Base-by-base conservation (phyloP, 2,329 filamentous ascomycete genomes). In the Cercospora janseana region DNA sequence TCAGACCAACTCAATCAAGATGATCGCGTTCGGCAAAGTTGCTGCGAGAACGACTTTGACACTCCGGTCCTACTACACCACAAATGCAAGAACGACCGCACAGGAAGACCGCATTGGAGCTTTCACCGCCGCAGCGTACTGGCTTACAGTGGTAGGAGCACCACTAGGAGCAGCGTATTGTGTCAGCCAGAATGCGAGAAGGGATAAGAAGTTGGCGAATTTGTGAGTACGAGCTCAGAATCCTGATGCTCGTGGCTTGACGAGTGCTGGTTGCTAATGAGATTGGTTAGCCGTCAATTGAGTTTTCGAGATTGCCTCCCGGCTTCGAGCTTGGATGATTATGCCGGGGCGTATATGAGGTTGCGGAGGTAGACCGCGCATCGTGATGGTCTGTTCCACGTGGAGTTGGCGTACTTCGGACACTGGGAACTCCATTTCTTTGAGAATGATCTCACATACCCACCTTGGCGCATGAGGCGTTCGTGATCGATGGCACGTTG, bases 231-330 rank as follows among this genome's bases (percentile, higher is more conserved):
- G 13, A 13, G 31, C n/a, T n/a, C n/a, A n/a, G n/a, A n/a, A n/a
- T n/a, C n/a, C n/a, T n/a, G n/a, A n/a, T n/a, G n/a, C n/a, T n/a
- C n/a, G n/a, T n/a, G n/a, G n/a, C n/a, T n/a, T n/a, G n/a, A n/a
- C n/a, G n/a, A n/a, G n/a, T n/a, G n/a, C n/a, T n/a, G n/a, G n/a
- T n/a, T n/a, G n/a, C n/a, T n/a, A n/a, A n/a, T n/a, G n/a, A 34
- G 38, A 26, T 50, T 27, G 10, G 12, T 23, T 37, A 67, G 66
- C 52, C 62, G 65, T 24, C 64, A 64, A 21, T 52, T 69, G 26
- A 66, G 64, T 56, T 68, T 67, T 54, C 59, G 66, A 16, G 65
- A 69, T 37, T 68, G 66, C 50, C 55, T 68, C 26, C 65, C 63
- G 16, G 57, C 63, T 32, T 67, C 66, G 41, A 60, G 60, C 18